Conservation (phyloP, 2,329 filamentous ascomycete genomes). For the Trichophyton mentagrophytes region DNA sequence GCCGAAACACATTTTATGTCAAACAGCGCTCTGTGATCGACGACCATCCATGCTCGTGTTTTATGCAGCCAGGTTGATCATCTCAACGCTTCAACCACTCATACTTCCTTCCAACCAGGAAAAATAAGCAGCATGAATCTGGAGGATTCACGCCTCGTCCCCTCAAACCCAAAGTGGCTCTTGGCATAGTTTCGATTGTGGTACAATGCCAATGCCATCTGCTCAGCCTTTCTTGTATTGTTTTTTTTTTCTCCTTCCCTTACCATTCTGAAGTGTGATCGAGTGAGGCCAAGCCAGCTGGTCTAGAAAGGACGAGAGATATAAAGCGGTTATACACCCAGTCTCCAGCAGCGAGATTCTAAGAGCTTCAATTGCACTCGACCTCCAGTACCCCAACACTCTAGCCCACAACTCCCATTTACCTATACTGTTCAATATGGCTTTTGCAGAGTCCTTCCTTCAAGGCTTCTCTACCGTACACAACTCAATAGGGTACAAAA, state of each 20-base stretch:
- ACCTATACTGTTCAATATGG: background rate
- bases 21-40: background rate
- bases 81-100: background rate
- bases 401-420: background rate
- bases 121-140: background rate
- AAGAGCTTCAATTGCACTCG: background rate
- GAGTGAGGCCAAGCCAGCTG: background rate
- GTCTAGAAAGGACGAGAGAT: background rate
- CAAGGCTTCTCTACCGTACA: background rate
- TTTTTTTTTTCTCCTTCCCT: background rate
- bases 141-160: background rate
- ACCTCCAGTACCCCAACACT: background rate
- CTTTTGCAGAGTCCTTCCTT: background rate
- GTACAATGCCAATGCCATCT: background rate
- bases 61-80: background rate
- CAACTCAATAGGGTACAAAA: conserved; percentile 5
- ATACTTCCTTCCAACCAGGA: background rate
- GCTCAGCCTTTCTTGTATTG: background rate
- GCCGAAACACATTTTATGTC: background rate
- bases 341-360: background rate
- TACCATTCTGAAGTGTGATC: background rate
- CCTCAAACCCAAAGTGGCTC: background rate
- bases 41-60: background rate
- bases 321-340: background rate
- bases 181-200: background rate